Conservation (phyloP, 331 rosid species). For the Phaseolus coccineus region DNA sequence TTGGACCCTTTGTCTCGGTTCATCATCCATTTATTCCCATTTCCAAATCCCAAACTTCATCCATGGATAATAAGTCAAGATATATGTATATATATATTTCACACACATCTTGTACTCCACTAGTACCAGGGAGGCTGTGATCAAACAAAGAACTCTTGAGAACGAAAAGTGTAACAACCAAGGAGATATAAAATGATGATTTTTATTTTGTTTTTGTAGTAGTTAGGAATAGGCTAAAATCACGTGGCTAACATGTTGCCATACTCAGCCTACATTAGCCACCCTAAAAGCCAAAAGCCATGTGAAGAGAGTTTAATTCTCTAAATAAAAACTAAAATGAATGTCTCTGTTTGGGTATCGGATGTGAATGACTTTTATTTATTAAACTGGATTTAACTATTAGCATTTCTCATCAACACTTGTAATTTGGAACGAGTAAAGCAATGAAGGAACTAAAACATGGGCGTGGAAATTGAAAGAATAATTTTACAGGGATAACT, state of each 20-base stretch:
- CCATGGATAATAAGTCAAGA: neutral
- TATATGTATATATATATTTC: neutral
- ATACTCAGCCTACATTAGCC: conserved; percentile 15
- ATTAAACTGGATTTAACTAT: neutral
- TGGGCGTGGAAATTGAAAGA: too few species aligned
- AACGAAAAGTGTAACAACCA: neutral
- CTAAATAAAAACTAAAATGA: neutral
- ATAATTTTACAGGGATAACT: too few species aligned
- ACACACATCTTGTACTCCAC: neutral
- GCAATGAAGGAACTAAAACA: too few species aligned
- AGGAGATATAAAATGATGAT: neutral
- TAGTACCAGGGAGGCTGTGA: neutral
- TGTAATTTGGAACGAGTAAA: too few species aligned
- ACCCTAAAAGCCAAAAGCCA: conserved; percentile 39
- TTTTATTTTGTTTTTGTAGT: neutral
- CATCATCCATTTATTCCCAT: conserved; percentile 9
- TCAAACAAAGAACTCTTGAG: neutral
- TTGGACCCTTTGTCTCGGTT: conserved; percentile 6
- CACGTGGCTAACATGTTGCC: conserved; percentile 47
- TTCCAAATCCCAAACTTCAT: conserved; percentile 19
- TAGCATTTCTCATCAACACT: too few species aligned
- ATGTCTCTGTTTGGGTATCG: neutral
- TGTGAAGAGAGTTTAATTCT: conserved; percentile 38
- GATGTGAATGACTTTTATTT: neutral
- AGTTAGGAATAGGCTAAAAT: conserved; percentile 15